These are phyloP conservation scores for Ulvella scutata DNA, from an alignment of 139 green algal genomes.

Conservation along the genomic window DNA sequence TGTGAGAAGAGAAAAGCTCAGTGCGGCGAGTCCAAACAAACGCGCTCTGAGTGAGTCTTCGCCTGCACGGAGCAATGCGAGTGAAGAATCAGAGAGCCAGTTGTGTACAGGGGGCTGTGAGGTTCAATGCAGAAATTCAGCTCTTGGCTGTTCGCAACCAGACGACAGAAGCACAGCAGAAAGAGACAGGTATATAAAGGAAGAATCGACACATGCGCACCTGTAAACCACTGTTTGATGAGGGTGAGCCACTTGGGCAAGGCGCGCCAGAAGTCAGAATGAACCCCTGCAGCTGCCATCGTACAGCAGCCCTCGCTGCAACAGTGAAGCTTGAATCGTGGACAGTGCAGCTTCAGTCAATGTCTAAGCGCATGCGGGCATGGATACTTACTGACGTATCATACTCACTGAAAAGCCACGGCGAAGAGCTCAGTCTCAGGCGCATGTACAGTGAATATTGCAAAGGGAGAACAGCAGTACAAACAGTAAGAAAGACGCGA, in stretches of 20 bases:
- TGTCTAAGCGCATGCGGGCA: too few species aligned
- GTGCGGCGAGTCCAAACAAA: conserved; percentile 5
- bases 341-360: too few species aligned
- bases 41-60: conserved; percentile 19
- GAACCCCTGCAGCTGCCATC: too few species aligned
- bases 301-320: too few species aligned
- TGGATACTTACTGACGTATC: too few species aligned
- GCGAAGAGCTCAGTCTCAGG: too few species aligned
- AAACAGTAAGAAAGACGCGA: too few species aligned
- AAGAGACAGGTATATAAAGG: background rate
- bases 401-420: too few species aligned
- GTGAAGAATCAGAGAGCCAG: background rate
- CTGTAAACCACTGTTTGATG: background rate
- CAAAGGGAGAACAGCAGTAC: too few species aligned
- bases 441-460: too few species aligned
- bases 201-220: background rate
- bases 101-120: background rate
- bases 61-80: conserved; percentile 9
- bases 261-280: background rate
- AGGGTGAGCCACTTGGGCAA: background rate
- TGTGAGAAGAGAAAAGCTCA: conserved; percentile 22
- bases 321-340: too few species aligned
- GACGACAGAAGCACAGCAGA: background rate
- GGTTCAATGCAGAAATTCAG: background rate
- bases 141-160: background rate